Evolutionary conservation across 192 early-diverging fungal genomes (phyloP), one percentile per base, ranked within the genome.

Genomic region (Powellomyces hirtus): DNA sequence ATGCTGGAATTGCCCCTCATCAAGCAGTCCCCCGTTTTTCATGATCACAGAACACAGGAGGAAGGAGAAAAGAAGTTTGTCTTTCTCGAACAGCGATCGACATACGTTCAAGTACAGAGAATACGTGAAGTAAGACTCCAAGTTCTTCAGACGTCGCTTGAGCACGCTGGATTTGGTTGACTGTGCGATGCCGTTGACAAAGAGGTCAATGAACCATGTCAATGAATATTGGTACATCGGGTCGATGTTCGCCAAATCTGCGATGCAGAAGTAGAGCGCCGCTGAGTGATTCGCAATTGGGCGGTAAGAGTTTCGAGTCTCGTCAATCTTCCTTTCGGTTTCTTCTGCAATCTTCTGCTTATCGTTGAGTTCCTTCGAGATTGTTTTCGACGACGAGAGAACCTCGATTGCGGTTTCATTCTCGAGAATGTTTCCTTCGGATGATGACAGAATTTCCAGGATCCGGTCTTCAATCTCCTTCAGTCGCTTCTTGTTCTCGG

Each of bases 151-250:
- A 6, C 86, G 70, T 14, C 85, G 75, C 64, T 88, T 88, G 20
- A 88, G 70, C 29, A 79, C 75, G 42, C 79, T 79, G 11, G 86
- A 86, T 58, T 88, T 88, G 13, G 70, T 77, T 0, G 84, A 85
- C 35, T 64, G 62, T 5, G 46, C 66, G 20, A 88, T 88, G 27
- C 77, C 67, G 60, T 79, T 83, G 27, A 75, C 65, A 53, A 87
- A 88, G 38, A 88, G 74, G 46, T 87, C 86, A 64, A 88, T 85
- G 68, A 87, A 88, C 86, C 86, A 88, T 4, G 69, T 81, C 13
- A 88, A 74, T 6, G 86, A 88, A 64, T 88, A 88, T 57, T 88
- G 86, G 60, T 88, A 88, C 86, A 88, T 88, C 24, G 86, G 82
- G 62, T 88, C 86, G 45, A 88, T 88, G 58, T 87, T 87, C 26